A percentile compares a stretch with the other conserved stretches of the same genome.
These are phyloP conservation scores for Barnettozyma botsteinii DNA, from an alignment of 805 yeast species.

Conservation along the genomic window DNA sequence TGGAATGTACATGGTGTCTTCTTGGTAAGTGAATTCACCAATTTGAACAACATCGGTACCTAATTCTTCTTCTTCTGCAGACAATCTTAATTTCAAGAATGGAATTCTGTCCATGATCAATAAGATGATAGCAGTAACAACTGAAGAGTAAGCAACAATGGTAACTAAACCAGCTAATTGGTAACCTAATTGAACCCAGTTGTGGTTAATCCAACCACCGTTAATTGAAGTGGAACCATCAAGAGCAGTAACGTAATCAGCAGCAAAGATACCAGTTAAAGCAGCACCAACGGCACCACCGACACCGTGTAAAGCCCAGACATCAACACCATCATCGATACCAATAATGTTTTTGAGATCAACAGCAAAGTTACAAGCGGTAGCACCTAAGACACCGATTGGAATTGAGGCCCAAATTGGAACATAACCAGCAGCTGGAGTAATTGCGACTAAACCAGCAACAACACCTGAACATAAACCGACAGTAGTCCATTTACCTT, in stretches of 20 bases:
- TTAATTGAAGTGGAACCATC: constrained; percentile 64
- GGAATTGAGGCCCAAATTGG: constrained; percentile 86
- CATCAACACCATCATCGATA: constrained; percentile 94
- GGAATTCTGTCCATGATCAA: constrained; percentile 69
- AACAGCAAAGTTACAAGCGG: constrained; percentile 79
- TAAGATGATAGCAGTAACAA: constrained; percentile 63
- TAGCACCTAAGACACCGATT: constrained; percentile 73
- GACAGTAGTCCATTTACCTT: constrained; percentile 82
- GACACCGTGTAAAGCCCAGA: constrained; percentile 88
- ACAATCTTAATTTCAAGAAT: constrained; percentile 72
- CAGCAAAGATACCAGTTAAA: constrained; percentile 88
- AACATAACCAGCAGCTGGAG: constrained; percentile 96
- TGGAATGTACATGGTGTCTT: constrained; percentile 61
- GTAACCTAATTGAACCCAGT: constrained; percentile 78
- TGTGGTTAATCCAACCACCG: constrained; percentile 88
- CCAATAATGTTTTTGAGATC: constrained; percentile 65
- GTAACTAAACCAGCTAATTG: constrained; percentile 78
- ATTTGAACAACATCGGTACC: constrained; percentile 90
- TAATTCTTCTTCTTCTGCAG: constrained; percentile 78
- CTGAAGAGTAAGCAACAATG: constrained; percentile 70
- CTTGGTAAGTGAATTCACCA: constrained; percentile 78
- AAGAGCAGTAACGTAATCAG: constrained; percentile 79
- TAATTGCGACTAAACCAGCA: constrained; percentile 90
- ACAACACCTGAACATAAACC: constrained; percentile 93
- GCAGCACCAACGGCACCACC: constrained; percentile 86